Conservation (phyloP, 495 filamentous ascomycete genomes). For the Lophiostoma macrostomum region DNA sequence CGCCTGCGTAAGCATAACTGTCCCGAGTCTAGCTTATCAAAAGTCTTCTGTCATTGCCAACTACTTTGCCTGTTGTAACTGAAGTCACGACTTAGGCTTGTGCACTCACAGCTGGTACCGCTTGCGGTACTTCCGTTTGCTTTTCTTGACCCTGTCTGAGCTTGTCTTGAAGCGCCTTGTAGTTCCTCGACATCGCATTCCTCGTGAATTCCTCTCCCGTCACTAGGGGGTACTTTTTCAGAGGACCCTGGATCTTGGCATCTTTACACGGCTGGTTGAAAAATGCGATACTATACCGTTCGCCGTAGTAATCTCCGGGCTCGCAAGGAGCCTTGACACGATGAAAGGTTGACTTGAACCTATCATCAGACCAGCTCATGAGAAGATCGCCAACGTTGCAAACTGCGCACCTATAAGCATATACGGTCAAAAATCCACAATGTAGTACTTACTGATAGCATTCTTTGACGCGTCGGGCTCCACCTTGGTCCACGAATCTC, state of each 20-base stretch:
- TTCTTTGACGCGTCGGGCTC: constrained; percentile 41
- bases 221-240: constrained; percentile 58
- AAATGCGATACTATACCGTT: constrained; percentile 62
- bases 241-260: constrained; percentile 57
- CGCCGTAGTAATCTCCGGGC: constrained; percentile 52
- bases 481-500: constrained; percentile 61
- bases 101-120: neutral
- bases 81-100: constrained; percentile 1
- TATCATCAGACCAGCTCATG: constrained; percentile 68
- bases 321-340: constrained; percentile 58
- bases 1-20: too few species aligned
- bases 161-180: constrained; percentile 46
- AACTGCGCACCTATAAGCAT: constrained; percentile 49
- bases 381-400: constrained; percentile 69
- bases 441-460: neutral
- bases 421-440: neutral
- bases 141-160: neutral
- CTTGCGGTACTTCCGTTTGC: neutral
- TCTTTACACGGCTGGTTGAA: constrained; percentile 65
- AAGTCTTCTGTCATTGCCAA: too few species aligned
- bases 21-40: too few species aligned
- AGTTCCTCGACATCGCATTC: constrained; percentile 59
- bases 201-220: constrained; percentile 58
- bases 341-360: constrained; percentile 65
- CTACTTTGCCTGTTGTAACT: too few species aligned